Conservation (phyloP, 1,284 basidiomycete genomes). For the Coniophora puteana region DNA sequence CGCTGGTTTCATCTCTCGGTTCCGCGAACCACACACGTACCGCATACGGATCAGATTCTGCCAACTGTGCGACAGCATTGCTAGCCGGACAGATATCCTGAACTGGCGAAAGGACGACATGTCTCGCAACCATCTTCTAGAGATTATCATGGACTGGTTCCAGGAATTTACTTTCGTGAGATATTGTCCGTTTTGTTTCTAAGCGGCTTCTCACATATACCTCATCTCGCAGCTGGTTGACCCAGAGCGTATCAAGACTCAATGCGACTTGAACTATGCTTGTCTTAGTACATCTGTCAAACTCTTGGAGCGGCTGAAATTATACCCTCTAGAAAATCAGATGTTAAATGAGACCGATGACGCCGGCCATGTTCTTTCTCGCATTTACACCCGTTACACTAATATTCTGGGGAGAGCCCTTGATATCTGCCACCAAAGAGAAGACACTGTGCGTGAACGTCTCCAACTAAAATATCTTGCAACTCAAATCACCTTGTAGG, state of each 20-base stretch:
- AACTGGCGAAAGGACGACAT: constrained; percentile 63
- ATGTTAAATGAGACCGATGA: constrained; percentile 57
- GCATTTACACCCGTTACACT: constrained; percentile 78
- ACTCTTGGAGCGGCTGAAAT: constrained; percentile 71
- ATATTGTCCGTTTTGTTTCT: constrained; percentile 7
- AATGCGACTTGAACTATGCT: constrained; percentile 68
- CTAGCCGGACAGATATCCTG: constrained; percentile 57
- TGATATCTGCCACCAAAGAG: constrained; percentile 46
- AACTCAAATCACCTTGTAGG: constrained; percentile 26
- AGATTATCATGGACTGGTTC: constrained; percentile 78
- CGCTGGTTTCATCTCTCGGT: constrained; percentile 63
- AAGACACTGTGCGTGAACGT: constrained; percentile 35
- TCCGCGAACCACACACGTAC: constrained; percentile 49
- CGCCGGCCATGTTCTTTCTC: constrained; percentile 63
- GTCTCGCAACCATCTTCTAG: constrained; percentile 68
- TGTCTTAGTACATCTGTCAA: constrained; percentile 71
- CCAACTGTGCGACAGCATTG: constrained; percentile 65
- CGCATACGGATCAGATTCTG: constrained; percentile 79
- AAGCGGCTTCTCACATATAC: constrained; percentile 7
- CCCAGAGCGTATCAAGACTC: constrained; percentile 29
- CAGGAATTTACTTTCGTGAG: constrained; percentile 46
- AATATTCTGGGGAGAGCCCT: constrained; percentile 61
- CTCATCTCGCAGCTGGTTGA: constrained; percentile 23
- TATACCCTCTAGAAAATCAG: constrained; percentile 57
- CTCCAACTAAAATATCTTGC: background rate